phyloP scores from a whole-genome alignment of 2,329 filamentous ascomycete species.

The Pestalotiopsis sp. region DNA sequence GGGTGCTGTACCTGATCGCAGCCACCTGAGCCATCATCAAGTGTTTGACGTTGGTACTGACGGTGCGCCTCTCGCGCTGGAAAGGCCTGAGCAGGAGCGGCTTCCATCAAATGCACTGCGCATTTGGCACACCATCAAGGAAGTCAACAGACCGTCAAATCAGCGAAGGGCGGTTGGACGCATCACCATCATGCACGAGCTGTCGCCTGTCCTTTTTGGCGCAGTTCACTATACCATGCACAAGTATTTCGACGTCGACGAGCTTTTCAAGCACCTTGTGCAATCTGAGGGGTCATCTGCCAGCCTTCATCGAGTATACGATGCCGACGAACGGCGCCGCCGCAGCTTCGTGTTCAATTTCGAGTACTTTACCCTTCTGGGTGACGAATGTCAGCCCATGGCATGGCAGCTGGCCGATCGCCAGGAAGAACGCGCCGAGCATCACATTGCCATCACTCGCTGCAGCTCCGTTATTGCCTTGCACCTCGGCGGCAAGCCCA shows the following conservation, averaged over 20 bases:
- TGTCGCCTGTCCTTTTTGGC: background rate
- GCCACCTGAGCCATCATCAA: background rate
- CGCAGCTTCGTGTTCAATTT: conserved; percentile 4
- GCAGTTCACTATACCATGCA: background rate
- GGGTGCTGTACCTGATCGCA: background rate
- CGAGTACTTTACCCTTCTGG: background rate
- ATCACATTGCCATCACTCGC: background rate
- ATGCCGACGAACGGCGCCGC: background rate
- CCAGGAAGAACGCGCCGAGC: background rate
- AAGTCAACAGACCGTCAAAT: background rate
- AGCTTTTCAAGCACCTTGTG: background rate
- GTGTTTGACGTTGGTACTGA: background rate
- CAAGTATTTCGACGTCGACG: background rate
- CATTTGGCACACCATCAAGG: conserved; percentile 1
- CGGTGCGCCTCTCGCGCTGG: background rate
- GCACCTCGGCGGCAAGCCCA: background rate
- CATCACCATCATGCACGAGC: background rate
- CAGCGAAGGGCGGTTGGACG: background rate
- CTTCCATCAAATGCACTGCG: background rate
- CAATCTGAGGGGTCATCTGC: background rate
- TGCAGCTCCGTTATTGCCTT: background rate
- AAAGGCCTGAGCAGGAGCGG: background rate
- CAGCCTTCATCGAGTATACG: background rate
- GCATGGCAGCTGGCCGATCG: background rate
- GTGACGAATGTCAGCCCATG: background rate